Evolutionary conservation across 192 early-diverging fungal genomes (phyloP), one percentile per base, ranked within the genome.

Genomic region (Dissophora globulifera): DNA sequence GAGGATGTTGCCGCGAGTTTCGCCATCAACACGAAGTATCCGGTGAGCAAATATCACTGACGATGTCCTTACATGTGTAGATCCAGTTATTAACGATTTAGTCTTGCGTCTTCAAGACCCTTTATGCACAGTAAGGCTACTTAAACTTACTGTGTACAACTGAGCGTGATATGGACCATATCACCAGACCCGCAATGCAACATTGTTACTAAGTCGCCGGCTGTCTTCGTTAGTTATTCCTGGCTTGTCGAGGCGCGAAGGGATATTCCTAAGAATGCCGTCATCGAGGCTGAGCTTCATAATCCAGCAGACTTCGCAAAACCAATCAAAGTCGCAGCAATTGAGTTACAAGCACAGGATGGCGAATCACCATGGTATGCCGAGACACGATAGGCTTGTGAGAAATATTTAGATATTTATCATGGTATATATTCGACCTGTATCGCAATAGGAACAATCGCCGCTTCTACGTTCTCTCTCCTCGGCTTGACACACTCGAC

Each of bases 311-410:
- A 75, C 25, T 75, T 75, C 54, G 47, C 71, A 8, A 75, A 75
- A 10, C 71, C 71, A 15, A 25, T 75, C 17, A 75, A 66, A 25
- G 71, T 60, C 15, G 9, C 47, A 15, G 71, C 71, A 1, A 60
- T 75, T 20, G 71, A 75, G 31, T 55, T 75, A 15, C 62, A 75
- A 35, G 57, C 71, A 9, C 71, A 75, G 22, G 62, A 65, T 31
- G 71, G 71, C 22, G 71, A 75, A 27, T 65, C 71, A 4, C 50
- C 71, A 49, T 75, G 71, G 71, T 75, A 75, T n/a, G n/a, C n/a
- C n/a, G n/a, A n/a, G n/a, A n/a, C n/a, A n/a, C n/a, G n/a, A n/a
- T n/a, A n/a, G n/a, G n/a, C n/a, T n/a, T n/a, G n/a, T n/a, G n/a
- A n/a, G n/a, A 42, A n/a, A 42, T 16, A 42, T n/a, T 16, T 11